Evolutionary conservation across 768 basidiomycete species (phyloP).

Genomic region (Suillus subalutaceus): DNA sequence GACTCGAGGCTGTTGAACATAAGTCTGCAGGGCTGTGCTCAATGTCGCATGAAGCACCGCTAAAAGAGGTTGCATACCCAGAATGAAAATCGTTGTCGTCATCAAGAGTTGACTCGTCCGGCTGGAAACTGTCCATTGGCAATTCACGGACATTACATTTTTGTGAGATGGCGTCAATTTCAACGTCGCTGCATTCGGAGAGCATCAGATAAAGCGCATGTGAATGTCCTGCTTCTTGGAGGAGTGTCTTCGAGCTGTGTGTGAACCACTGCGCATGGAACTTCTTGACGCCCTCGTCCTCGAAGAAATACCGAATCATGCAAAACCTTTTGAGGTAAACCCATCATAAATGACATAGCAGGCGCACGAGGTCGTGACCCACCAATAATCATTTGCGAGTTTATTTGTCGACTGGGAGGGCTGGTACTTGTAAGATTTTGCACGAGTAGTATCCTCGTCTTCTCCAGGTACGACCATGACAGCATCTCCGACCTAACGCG

Average conservation of each 20-base stretch:
- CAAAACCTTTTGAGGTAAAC: conserved; percentile 58
- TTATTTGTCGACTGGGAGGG: conserved; percentile 53
- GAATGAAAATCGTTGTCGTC: conserved; percentile 57
- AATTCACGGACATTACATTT: conserved; percentile 56
- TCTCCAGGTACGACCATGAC: conserved; percentile 65
- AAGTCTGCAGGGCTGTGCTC: conserved; percentile 38
- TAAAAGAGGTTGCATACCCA: conserved; percentile 41
- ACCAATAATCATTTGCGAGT: conserved; percentile 66
- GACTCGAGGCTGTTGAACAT: conserved; percentile 52
- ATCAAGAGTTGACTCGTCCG: conserved; percentile 41
- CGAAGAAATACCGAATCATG: conserved; percentile 66
- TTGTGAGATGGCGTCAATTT: conserved; percentile 56
- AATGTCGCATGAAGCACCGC: conserved; percentile 1
- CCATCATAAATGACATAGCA: neutral
- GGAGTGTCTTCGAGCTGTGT: conserved; percentile 63
- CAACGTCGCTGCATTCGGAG: conserved; percentile 56
- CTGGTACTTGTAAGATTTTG: conserved; percentile 40
- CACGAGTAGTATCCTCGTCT: conserved; percentile 46
- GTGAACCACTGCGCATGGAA: conserved; percentile 76
- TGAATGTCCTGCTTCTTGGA: conserved; percentile 70
- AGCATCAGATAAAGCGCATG: conserved; percentile 58
- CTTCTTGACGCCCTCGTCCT: conserved; percentile 45
- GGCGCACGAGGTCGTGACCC: conserved; percentile 20
- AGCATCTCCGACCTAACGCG: conserved; percentile 58
- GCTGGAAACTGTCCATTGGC: conserved; percentile 46